Percentiles rank a stretch among this genome's conserved stretches.
Conservation (phyloP, 2,329 filamentous ascomycete species). For the Calonectria naviculata region DNA sequence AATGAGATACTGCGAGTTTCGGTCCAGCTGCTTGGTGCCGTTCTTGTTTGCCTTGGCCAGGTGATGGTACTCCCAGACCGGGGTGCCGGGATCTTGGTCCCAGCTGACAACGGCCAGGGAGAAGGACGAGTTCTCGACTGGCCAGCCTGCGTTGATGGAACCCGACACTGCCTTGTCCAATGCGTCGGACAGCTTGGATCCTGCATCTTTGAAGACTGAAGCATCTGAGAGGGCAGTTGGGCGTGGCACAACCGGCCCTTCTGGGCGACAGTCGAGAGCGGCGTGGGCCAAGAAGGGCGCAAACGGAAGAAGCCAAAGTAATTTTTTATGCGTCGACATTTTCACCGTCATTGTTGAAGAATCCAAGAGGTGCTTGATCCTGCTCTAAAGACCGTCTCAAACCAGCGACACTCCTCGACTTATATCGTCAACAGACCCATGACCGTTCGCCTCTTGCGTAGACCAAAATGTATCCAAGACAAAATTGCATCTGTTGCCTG, state of each 20-base stretch:
- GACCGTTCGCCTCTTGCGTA: not conserved
- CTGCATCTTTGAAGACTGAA: slow-evolving; percentile 41
- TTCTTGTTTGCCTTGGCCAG: slow-evolving; percentile 45
- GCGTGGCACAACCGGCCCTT: slow-evolving; percentile 45
- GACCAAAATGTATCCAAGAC: too few relatives aligned
- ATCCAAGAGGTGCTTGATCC: not conserved
- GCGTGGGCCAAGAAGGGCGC: not conserved
- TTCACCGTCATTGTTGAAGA: not conserved
- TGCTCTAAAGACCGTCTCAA: not conserved
- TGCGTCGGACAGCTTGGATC: slow-evolving; percentile 38
- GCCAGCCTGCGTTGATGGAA: slow-evolving; percentile 48
- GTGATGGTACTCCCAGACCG: slow-evolving; percentile 56
- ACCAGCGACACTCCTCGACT: not conserved
- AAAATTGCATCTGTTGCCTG: too few relatives aligned
- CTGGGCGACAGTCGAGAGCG: slow-evolving; percentile 41
- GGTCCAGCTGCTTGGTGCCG: slow-evolving; percentile 46
- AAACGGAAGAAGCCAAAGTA: not conserved
- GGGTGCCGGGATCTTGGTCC: slow-evolving; percentile 40
- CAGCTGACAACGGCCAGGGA: slow-evolving; percentile 49
- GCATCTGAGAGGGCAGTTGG: slow-evolving; percentile 40
- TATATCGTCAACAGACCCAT: not conserved
- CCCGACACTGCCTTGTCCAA: slow-evolving; percentile 46
- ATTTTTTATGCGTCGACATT: not conserved
- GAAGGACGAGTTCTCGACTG: slow-evolving; percentile 50
- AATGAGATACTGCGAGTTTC: slow-evolving; percentile 54